phyloP scores from a whole-genome alignment of 83 land plant genomes.

The Picea abies region DNA sequence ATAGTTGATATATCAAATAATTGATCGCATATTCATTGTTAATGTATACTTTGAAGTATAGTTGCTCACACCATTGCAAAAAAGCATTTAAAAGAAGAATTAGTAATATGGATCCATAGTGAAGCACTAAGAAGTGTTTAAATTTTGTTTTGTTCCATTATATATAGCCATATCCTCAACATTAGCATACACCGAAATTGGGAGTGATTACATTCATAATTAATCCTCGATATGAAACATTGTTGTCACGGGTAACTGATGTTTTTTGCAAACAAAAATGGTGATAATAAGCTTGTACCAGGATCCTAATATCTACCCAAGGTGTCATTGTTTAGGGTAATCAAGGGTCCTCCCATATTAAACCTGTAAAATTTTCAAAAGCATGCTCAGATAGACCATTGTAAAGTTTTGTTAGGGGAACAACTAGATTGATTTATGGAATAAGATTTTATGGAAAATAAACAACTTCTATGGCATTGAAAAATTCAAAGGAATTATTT shows the following conservation, averaged over 20 bases:
- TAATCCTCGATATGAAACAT: conserved; percentile 15
- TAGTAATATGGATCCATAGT: conserved; percentile 37
- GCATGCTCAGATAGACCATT: conserved; percentile 24
- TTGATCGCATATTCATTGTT: conserved; percentile 28
- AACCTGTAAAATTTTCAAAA: conserved; percentile 37
- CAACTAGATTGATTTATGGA: conserved; percentile 9
- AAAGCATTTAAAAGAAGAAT: conserved; percentile 65
- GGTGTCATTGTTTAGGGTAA: conserved; percentile 50
- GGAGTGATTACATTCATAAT: conserved; percentile 55
- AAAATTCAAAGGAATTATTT: conserved; percentile 35
- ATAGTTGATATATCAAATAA: conserved; percentile 38
- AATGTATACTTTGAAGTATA: conserved; percentile 68
- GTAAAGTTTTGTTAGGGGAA: conserved; percentile 14
- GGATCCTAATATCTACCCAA: conserved; percentile 53
- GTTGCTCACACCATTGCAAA: conserved; percentile 67
- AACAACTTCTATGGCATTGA: conserved; percentile 72
- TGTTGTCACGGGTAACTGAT: background rate
- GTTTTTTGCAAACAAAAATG: background rate
- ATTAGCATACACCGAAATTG: conserved; percentile 44
- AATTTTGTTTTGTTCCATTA: background rate
- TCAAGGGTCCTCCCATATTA: conserved; percentile 59
- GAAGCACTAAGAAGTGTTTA: conserved; percentile 69
- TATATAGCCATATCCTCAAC: conserved; percentile 34
- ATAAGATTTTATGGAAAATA: conserved; percentile 53
- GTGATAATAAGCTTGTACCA: conserved; percentile 32